phyloP scores from a whole-genome alignment of 768 basidiomycete species.

The Lactarius sp. region DNA sequence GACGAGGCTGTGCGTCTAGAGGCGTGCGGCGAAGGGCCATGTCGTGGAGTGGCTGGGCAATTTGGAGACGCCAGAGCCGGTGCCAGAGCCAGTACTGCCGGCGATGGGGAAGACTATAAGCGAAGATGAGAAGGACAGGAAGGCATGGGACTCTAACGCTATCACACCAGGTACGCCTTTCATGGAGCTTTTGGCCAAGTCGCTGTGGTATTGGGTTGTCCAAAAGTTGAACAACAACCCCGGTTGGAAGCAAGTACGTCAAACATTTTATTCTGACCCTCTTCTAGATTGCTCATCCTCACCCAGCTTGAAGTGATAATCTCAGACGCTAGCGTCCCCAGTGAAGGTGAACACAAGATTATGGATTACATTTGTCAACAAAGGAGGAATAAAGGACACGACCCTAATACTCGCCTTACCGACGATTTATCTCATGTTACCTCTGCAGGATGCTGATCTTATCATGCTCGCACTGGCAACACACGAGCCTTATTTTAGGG shows the following conservation, averaged over 20 bases:
- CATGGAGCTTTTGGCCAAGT: slow-evolving; percentile 87
- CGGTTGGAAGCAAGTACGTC: slow-evolving; percentile 82
- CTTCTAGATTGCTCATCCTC: too few relatives aligned
- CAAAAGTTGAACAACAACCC: slow-evolving; percentile 94
- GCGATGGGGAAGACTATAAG: too few relatives aligned
- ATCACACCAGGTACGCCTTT: slow-evolving; percentile 99
- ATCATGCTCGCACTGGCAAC: slow-evolving; percentile 99
- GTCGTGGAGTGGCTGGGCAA: too few relatives aligned
- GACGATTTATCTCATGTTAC: background rate
- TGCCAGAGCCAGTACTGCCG: too few relatives aligned
- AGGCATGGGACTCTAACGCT: slow-evolving; percentile 96
- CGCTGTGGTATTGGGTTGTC: slow-evolving; percentile 93
- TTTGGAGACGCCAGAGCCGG: too few relatives aligned
- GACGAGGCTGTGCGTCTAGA: too few relatives aligned
- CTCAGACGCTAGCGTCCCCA: too few relatives aligned
- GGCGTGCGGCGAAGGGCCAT: too few relatives aligned
- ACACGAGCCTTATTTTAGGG: slow-evolving; percentile 97
- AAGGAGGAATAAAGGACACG: slow-evolving; percentile 81
- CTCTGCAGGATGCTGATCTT: slow-evolving; percentile 87
- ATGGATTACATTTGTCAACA: too few relatives aligned
- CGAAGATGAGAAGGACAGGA: slow-evolving; percentile 78
- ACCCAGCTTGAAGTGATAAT: too few relatives aligned
- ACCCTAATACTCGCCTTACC: slow-evolving; percentile 77
- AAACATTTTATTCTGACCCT: too few relatives aligned
- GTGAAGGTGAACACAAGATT: too few relatives aligned